These are phyloP conservation scores for Phytophthora agathidicida DNA, from an alignment of 352 stramenopile genomes.

Conservation along the genomic window DNA sequence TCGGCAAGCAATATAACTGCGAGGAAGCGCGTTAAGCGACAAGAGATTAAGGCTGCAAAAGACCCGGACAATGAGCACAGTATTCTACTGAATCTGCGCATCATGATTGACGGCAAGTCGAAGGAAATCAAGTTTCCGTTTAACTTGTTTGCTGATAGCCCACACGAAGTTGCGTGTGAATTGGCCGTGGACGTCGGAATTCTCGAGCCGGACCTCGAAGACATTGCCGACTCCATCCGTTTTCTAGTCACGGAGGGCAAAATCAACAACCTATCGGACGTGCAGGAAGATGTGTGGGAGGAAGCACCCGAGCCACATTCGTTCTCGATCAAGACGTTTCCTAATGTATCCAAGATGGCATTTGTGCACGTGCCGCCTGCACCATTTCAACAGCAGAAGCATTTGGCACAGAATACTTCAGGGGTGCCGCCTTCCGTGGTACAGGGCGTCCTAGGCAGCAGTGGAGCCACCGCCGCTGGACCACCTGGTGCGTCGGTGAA, in stretches of 20 bases:
- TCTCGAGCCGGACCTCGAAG: constrained; percentile 90
- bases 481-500: constrained; percentile 13
- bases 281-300: constrained; percentile 86
- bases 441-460: constrained; percentile 25
- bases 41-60: constrained; percentile 85
- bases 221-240: constrained; percentile 95
- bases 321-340: constrained; percentile 79
- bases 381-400: constrained; percentile 33
- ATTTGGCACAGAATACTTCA: constrained; percentile 28
- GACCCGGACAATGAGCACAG: constrained; percentile 84
- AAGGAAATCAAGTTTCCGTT: constrained; percentile 97
- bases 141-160: constrained; percentile 94
- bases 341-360: constrained; percentile 83
- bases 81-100: constrained; percentile 90
- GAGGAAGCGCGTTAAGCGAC: constrained; percentile 71
- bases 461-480: constrained; percentile 6
- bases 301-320: constrained; percentile 85
- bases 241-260: constrained; percentile 88
- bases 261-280: constrained; percentile 82
- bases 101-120: constrained; percentile 91
- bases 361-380: constrained; percentile 49
- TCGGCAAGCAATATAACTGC: constrained; percentile 7
- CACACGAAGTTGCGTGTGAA: constrained; percentile 95
- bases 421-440: constrained; percentile 19
- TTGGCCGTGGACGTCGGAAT: constrained; percentile 95